phyloP scores from a whole-genome alignment of 1,284 basidiomycete genomes.

The Neotropicomus parvogracilis region DNA sequence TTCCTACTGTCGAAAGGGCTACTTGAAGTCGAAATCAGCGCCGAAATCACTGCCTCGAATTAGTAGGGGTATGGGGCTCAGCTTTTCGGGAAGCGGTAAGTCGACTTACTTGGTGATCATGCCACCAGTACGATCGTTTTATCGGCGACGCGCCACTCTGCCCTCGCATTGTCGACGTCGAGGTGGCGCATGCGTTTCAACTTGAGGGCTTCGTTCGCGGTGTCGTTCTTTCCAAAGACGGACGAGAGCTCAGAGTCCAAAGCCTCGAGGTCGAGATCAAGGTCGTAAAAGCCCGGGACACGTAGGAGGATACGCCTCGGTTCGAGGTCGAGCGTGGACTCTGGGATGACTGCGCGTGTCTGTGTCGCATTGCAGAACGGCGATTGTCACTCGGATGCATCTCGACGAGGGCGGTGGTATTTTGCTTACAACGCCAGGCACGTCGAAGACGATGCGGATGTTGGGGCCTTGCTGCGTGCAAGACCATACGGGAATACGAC shows the following conservation, averaged over 20 bases:
- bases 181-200: conserved; percentile 56
- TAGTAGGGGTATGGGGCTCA: neutral
- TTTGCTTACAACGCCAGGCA: conserved; percentile 50
- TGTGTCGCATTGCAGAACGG: conserved; percentile 24
- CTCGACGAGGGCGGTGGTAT: conserved; percentile 8
- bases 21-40: neutral
- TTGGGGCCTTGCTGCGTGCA: conserved; percentile 44
- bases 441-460: conserved; percentile 46
- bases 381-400: conserved; percentile 10
- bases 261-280: conserved; percentile 54
- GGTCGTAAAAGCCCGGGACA: conserved; percentile 43
- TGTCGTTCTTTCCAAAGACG: conserved; percentile 19
- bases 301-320: conserved; percentile 50
- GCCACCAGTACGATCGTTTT: conserved; percentile 42
- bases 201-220: conserved; percentile 33
- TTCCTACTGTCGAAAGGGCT: neutral
- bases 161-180: conserved; percentile 55
- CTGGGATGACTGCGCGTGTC: conserved; percentile 43
- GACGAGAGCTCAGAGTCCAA: conserved; percentile 48
- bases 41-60: conserved; percentile 8
- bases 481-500: conserved; percentile 40
- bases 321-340: conserved; percentile 58
- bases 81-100: conserved; percentile 6
- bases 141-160: conserved; percentile 61
- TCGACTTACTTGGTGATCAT: conserved; percentile 21